These are phyloP conservation scores for Chimonanthus praecox DNA, from an alignment of 164 flowering plant genomes.

Conservation along the genomic window DNA sequence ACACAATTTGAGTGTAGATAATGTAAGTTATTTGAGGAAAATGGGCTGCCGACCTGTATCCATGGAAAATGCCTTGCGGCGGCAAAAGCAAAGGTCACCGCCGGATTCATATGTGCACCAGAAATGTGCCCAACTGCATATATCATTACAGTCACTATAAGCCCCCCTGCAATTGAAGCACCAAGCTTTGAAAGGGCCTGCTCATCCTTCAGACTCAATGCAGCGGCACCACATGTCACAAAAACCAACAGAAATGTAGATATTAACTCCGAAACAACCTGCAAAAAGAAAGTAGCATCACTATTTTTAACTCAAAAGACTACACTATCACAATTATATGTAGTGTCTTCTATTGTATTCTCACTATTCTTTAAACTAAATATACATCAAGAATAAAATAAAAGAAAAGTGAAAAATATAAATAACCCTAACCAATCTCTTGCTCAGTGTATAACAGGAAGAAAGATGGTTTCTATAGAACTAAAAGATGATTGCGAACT, in stretches of 20 bases:
- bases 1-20: too few species aligned
- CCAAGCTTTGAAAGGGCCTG: slow-evolving; percentile 48
- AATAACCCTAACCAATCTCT: too few species aligned
- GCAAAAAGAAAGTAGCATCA: background rate
- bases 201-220: slow-evolving; percentile 42
- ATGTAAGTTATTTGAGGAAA: too few species aligned
- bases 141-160: slow-evolving; percentile 83
- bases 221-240: slow-evolving; percentile 69
- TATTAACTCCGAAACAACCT: slow-evolving; percentile 65
- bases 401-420: too few species aligned
- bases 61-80: slow-evolving; percentile 33
- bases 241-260: slow-evolving; percentile 71
- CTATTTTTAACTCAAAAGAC: too few species aligned
- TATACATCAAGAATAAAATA: too few species aligned
- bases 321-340: too few species aligned
- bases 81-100: slow-evolving; percentile 78
- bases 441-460: too few species aligned
- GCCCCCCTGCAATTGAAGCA: slow-evolving; percentile 78
- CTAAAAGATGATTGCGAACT: too few species aligned
- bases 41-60: slow-evolving; percentile 7
- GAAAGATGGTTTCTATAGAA: too few species aligned
- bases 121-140: slow-evolving; percentile 83
- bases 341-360: too few species aligned
- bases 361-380: too few species aligned
- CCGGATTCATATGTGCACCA: slow-evolving; percentile 93